These are phyloP conservation scores for Echria macrotheca DNA, from an alignment of 495 filamentous ascomycete species.

Conservation along the genomic window DNA sequence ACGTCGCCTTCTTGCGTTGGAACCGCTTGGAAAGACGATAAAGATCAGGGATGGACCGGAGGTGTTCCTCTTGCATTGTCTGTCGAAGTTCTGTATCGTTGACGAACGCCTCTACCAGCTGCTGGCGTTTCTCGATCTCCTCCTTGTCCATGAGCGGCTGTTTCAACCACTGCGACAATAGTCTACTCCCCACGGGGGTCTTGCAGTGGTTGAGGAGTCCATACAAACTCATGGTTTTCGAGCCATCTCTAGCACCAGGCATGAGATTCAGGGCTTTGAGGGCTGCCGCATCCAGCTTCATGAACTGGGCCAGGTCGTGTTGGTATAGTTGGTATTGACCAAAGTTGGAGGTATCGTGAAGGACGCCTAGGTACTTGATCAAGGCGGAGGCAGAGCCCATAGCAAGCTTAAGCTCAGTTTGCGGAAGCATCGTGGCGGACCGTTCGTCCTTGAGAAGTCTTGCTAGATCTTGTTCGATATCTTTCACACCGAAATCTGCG, in stretches of 20 bases:
- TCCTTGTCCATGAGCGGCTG: constrained; percentile 90
- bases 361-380: constrained; percentile 90
- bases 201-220: constrained; percentile 97
- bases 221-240: constrained; percentile 96
- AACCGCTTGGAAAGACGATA: constrained; percentile 93
- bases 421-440: constrained; percentile 68
- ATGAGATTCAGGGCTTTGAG: constrained; percentile 93
- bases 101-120: constrained; percentile 92
- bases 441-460: constrained; percentile 81
- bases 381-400: constrained; percentile 93
- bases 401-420: constrained; percentile 91
- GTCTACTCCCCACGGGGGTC: constrained; percentile 82
- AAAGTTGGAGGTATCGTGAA: constrained; percentile 90
- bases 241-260: constrained; percentile 88
- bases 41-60: constrained; percentile 88
- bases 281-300: constrained; percentile 96
- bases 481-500: constrained; percentile 78
- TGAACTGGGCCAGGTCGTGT: constrained; percentile 93
- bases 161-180: constrained; percentile 96
- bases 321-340: constrained; percentile 96
- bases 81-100: constrained; percentile 90
- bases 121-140: constrained; percentile 88
- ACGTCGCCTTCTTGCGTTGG: constrained; percentile 78
- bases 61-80: constrained; percentile 96
- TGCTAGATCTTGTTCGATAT: constrained; percentile 94